A percentile compares a stretch with the other conserved stretches of the same genome.
Conservation (phyloP, 805 yeast genomes). For the Wickerhamiella kazuoi region DNA sequence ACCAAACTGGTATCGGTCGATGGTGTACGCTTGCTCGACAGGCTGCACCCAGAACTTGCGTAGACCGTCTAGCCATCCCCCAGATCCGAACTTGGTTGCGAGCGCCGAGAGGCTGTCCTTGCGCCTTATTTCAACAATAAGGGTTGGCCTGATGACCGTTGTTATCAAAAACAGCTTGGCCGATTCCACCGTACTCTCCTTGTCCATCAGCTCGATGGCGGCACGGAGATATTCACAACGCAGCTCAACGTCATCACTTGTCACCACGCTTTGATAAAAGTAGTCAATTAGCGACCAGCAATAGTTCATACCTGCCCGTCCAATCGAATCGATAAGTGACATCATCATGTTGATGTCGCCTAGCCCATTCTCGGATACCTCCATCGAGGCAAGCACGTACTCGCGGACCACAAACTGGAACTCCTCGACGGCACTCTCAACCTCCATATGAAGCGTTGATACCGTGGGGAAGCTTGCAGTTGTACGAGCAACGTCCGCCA, state of each 20-base stretch:
- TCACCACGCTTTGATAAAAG: slow-evolving; percentile 39
- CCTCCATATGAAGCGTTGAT: slow-evolving; percentile 49
- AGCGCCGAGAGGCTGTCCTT: slow-evolving; percentile 32
- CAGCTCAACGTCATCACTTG: slow-evolving; percentile 21
- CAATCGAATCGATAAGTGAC: slow-evolving; percentile 27
- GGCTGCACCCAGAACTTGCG: slow-evolving; percentile 55
- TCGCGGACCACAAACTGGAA: slow-evolving; percentile 34
- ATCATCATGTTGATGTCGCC: slow-evolving; percentile 25
- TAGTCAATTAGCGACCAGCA: slow-evolving; percentile 36
- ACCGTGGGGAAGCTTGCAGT: slow-evolving; percentile 30
- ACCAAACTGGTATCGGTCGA: slow-evolving; percentile 61
- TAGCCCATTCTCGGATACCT: not conserved
- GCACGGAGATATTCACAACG: not conserved
- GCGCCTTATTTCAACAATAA: slow-evolving; percentile 41
- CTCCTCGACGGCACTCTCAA: slow-evolving; percentile 48
- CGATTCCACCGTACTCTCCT: not conserved
- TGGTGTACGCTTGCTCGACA: slow-evolving; percentile 24
- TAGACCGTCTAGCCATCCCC: slow-evolving; percentile 47
- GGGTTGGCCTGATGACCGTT: slow-evolving; percentile 44
- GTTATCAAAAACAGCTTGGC: not conserved
- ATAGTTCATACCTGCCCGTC: slow-evolving; percentile 27
- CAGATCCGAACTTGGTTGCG: slow-evolving; percentile 21
- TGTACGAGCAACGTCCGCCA: slow-evolving; percentile 28
- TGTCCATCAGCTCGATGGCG: not conserved
- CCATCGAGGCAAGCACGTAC: not conserved